phyloP scores from a whole-genome alignment of 2,329 filamentous ascomycete species.

The Fusarium sp. region DNA sequence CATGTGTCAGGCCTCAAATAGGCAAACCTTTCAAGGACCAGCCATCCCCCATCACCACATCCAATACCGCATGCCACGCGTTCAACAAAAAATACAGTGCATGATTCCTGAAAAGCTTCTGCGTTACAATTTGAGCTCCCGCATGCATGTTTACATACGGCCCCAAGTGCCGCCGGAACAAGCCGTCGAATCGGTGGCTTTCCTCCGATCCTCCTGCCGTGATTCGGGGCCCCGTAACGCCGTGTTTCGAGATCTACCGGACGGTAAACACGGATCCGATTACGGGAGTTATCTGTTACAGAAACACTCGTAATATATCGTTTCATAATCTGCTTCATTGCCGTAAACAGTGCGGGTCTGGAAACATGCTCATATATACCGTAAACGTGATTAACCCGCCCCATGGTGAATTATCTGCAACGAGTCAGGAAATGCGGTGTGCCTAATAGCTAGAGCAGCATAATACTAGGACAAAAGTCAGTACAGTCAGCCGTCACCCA shows the following conservation, averaged over 20 bases:
- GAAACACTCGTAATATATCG: not conserved
- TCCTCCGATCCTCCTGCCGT: conserved; percentile 17
- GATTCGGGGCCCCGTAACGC: conserved; percentile 23
- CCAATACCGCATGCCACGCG: conserved; percentile 39
- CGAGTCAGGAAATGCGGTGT: conserved; percentile 20
- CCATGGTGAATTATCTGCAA: conserved; percentile 3
- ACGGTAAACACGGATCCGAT: conserved; percentile 18
- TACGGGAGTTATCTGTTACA: conserved; percentile 13
- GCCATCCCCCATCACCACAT: conserved; percentile 17
- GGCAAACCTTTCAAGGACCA: not conserved
- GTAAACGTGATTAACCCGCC: not conserved
- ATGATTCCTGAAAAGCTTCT: conserved; percentile 20
- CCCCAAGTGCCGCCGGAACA: conserved; percentile 8
- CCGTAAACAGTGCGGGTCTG: conserved; percentile 7
- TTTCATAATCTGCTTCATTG: not conserved
- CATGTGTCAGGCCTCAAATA: conserved; percentile 23
- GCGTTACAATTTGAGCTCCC: conserved; percentile 1
- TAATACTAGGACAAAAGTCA: not conserved
- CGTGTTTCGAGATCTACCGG: conserved; percentile 36
- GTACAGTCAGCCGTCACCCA: conserved; percentile 18
- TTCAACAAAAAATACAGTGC: conserved; percentile 38
- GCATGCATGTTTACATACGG: conserved; percentile 7
- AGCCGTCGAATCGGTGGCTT: conserved; percentile 27
- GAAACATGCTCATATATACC: not conserved
- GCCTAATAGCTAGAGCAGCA: not conserved